Conservation (phyloP, 306 rosid species). For the Herpetospermum pedunculosum region DNA sequence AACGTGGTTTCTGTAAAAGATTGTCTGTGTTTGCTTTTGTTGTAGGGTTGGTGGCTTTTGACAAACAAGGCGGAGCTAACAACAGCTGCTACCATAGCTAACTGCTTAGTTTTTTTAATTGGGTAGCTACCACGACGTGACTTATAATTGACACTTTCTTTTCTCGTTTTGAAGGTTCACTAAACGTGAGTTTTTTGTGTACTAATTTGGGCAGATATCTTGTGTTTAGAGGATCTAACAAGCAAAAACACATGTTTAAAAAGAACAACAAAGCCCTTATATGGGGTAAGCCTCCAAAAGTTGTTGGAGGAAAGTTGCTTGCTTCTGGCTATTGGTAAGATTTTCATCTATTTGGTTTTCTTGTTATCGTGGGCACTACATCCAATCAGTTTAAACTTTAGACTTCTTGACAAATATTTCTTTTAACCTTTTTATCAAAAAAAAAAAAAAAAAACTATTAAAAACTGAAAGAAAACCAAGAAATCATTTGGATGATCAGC, state of each 20-base stretch:
- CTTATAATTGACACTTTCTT: neutral
- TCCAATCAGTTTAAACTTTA: neutral
- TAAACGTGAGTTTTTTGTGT: neutral
- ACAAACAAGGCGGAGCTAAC: slow-evolving; percentile 61
- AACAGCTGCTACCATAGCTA: slow-evolving; percentile 41
- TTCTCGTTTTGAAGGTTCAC: neutral
- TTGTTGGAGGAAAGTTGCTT: slow-evolving; percentile 84
- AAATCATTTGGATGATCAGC: neutral
- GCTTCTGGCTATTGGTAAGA: slow-evolving; percentile 97
- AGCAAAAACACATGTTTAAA: slow-evolving; percentile 84
- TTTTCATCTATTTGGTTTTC: slow-evolving; percentile 9
- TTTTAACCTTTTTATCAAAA: too few species aligned
- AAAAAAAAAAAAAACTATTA: too few species aligned
- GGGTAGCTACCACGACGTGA: slow-evolving; percentile 39
- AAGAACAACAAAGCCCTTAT: slow-evolving; percentile 77
- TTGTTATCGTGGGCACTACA: neutral
- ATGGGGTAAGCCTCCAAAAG: slow-evolving; percentile 85
- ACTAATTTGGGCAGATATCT: slow-evolving; percentile 43
- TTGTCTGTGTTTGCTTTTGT: slow-evolving; percentile 20
- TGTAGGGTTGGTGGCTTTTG: slow-evolving; percentile 94
- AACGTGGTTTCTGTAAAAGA: neutral
- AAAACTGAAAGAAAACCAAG: neutral
- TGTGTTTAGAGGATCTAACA: slow-evolving; percentile 96
- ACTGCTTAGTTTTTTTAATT: slow-evolving; percentile 62
- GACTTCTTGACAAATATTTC: neutral